Evolutionary conservation across 352 stramenopile species (phyloP).

Genomic region (Ophiocytium majus): DNA sequence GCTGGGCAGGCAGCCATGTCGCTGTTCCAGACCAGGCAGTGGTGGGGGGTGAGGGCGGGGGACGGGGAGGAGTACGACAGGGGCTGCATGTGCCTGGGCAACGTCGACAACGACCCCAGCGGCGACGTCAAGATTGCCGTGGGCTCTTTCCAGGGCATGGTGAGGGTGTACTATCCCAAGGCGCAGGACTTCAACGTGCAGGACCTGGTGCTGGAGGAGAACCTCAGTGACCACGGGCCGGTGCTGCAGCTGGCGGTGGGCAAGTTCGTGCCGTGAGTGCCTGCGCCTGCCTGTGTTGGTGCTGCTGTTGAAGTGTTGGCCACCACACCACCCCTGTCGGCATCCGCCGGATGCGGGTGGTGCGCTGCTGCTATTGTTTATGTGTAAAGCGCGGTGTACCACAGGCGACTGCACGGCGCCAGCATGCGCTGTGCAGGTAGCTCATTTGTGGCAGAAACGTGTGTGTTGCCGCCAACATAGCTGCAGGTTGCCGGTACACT

Average conservation of each 20-base stretch:
- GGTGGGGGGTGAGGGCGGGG: slow-evolving; percentile 73
- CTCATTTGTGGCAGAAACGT: too few species aligned
- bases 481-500: too few species aligned
- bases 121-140: slow-evolving; percentile 75
- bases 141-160: slow-evolving; percentile 73
- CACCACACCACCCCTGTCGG: too few species aligned
- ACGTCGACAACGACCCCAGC: slow-evolving; percentile 75
- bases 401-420: too few species aligned
- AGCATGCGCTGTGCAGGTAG: too few species aligned
- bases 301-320: too few species aligned
- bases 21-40: slow-evolving; percentile 81
- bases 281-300: too few species aligned
- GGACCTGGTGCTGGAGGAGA: slow-evolving; percentile 77
- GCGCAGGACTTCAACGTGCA: slow-evolving; percentile 78
- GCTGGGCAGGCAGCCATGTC: slow-evolving; percentile 66
- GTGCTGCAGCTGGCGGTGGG: slow-evolving; percentile 79
- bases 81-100: slow-evolving; percentile 71
- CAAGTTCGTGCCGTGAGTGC: slow-evolving; percentile 73
- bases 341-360: too few species aligned
- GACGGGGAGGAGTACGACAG: slow-evolving; percentile 73
- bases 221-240: slow-evolving; percentile 64
- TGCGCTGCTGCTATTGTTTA: too few species aligned
- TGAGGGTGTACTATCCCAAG: slow-evolving; percentile 75
- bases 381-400: too few species aligned
- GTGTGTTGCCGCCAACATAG: too few species aligned